Base-by-base conservation (phyloP, 2,329 filamentous ascomycete species). In the Neofusicoccum laricinum region DNA sequence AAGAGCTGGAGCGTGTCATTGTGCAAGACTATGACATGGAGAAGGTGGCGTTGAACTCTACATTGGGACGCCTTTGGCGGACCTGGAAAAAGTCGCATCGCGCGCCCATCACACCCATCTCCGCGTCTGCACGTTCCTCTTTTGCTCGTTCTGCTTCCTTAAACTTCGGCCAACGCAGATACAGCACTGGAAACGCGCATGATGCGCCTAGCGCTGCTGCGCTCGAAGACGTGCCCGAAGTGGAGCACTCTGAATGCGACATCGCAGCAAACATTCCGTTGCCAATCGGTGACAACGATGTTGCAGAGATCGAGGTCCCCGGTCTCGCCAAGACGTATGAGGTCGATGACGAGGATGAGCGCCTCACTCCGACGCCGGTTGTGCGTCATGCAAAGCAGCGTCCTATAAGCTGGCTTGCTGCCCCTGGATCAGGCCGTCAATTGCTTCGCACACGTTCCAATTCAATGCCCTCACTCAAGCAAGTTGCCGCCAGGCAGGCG, bases 1-100 rank as follows among this genome's bases (percentile, higher is more conserved):
- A 88, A 65, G 88, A 86, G 67, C 84, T 86, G 36, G 78, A 88
- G 67, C 86, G 88, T 15, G 84, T 96, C 61, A 82, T 93, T n/a
- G 88, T 99, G 30, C 91, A 96, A 71, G 94, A 98, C 71, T 81
- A 88, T 63, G 95, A 99, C 74, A 92, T 97, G 84, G 95, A 98
- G 73, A 92, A 93, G 69, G 86, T 98, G 68, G 94, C 94, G 7
- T 83, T 98, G 66, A 96, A 97, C 73, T 86, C 93, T 64, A 93
- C 92, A 2, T 81, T 99, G 1, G 95, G 95, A 19, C 85, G 93
- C 55, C 82, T 98, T 48, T 99, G 95, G 95, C 87, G 95, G 70
- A 90, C 91, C 30, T 99, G 95, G 95, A 92, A 95, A 79, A 97
- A 97, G 80, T 87, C 90, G 67, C 84, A 91, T 69, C 86, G 91